A percentile compares a stretch with the other conserved stretches of the same genome.
Conservation (phyloP, 1,139 yeast genomes). For the Spathaspora sp. region DNA sequence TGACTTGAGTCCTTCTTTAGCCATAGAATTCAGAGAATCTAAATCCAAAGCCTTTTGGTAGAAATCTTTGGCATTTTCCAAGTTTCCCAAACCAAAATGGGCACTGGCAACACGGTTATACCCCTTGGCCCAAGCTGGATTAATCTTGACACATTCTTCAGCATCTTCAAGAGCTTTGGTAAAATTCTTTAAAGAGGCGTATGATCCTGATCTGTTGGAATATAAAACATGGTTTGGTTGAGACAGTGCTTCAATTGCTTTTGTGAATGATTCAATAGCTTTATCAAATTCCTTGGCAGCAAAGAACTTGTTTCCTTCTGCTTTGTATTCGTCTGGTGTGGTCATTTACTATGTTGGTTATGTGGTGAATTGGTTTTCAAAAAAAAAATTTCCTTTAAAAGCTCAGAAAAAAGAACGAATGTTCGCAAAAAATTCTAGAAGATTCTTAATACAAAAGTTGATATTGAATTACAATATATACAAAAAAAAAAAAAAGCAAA, state of each 20-base stretch:
- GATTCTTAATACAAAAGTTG: neutral
- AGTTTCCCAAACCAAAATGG: constrained; percentile 76
- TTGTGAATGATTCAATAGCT: constrained; percentile 78
- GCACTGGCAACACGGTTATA: constrained; percentile 95
- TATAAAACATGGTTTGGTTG: constrained; percentile 85
- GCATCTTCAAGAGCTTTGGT: constrained; percentile 81
- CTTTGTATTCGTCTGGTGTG: constrained; percentile 66
- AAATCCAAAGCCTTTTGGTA: constrained; percentile 82
- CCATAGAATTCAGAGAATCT: constrained; percentile 83
- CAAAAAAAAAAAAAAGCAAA: neutral
- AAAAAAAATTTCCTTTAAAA: neutral
- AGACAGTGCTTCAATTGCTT: constrained; percentile 85
- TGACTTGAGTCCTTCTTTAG: constrained; percentile 74
- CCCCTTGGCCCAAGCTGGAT: constrained; percentile 91
- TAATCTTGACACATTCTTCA: constrained; percentile 72
- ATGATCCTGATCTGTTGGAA: constrained; percentile 93
- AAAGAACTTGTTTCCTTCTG: constrained; percentile 89
- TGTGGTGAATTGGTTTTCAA: neutral
- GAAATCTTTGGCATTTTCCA: constrained; percentile 65
- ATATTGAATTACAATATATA: neutral
- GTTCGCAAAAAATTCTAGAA: constrained; percentile 4
- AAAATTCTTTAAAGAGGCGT: constrained; percentile 77
- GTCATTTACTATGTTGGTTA: constrained; percentile 28
- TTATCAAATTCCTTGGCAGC: constrained; percentile 78
- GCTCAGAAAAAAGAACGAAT: neutral